Percentiles rank a stretch among this genome's conserved stretches.
Conservation (phyloP, 129 eudicot species). For the Flaveria brownii region DNA sequence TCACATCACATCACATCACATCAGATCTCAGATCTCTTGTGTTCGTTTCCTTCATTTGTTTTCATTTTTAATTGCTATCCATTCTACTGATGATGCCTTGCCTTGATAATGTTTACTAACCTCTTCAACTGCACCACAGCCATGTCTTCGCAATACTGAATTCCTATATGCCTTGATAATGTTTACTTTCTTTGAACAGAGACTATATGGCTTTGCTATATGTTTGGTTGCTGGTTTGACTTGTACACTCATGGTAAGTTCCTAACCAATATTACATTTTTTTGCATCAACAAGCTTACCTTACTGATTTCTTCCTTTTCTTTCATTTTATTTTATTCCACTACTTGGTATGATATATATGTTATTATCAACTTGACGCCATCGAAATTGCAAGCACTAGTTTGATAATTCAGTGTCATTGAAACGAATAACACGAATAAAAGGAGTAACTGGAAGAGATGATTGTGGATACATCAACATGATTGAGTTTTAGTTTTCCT, state of each 20-base stretch:
- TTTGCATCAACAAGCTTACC: neutral
- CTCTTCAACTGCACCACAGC: constrained; percentile 19
- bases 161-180: constrained; percentile 9
- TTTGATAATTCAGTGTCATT: neutral
- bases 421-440: neutral
- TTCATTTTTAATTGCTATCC: neutral
- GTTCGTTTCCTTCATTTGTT: neutral
- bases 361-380: neutral
- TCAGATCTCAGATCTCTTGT: too few relatives aligned
- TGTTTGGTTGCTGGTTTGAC: constrained; percentile 92
- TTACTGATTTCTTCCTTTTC: constrained; percentile 3
- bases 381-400: neutral
- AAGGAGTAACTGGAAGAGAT: neutral
- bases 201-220: constrained; percentile 83
- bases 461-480: constrained; percentile 15
- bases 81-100: neutral
- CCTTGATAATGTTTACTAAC: neutral
- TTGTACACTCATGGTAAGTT: constrained; percentile 94
- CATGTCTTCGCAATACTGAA: constrained; percentile 14
- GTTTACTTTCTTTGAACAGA: constrained; percentile 43
- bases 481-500: neutral
- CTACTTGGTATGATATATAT: neutral
- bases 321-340: constrained; percentile 10
- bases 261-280: constrained; percentile 10
- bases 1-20: constrained; percentile 12